Conservation (phyloP, 148 eudicot species). For the Rhododendron mucronatum region DNA sequence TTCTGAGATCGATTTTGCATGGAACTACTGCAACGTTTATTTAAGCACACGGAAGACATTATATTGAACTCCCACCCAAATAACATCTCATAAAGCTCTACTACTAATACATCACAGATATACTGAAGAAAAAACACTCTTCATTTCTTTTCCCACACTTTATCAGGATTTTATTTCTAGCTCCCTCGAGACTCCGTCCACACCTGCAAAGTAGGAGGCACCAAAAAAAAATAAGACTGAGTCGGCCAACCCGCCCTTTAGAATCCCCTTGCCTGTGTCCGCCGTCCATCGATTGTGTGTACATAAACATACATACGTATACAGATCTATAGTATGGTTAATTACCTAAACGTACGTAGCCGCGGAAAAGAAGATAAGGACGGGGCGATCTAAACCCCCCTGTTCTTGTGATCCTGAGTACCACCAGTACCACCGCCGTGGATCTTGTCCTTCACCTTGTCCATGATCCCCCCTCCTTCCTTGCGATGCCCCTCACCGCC, state of each 20-base stretch:
- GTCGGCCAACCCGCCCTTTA: too few relatives aligned
- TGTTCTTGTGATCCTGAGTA: background rate
- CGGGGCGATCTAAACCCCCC: background rate
- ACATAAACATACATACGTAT: too few relatives aligned
- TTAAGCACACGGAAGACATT: background rate
- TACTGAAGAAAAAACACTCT: background rate
- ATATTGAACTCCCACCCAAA: background rate
- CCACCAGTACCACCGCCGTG: background rate
- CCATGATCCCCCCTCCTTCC: too few relatives aligned
- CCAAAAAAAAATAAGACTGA: background rate
- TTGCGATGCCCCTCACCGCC: background rate
- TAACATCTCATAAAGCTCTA: background rate
- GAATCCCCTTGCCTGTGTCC: too few relatives aligned
- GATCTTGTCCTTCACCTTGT: too few relatives aligned
- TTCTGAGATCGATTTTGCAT: too few relatives aligned
- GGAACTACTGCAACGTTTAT: too few relatives aligned
- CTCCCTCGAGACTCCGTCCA: background rate
- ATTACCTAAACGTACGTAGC: too few relatives aligned
- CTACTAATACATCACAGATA: too few relatives aligned
- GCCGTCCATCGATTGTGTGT: too few relatives aligned
- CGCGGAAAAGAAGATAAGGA: background rate
- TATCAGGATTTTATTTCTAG: background rate
- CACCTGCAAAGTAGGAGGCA: background rate
- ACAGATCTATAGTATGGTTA: too few relatives aligned
- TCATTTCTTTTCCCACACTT: background rate